Base-by-base conservation (phyloP, 179 eudicot species). In the Spergularia azorica region DNA sequence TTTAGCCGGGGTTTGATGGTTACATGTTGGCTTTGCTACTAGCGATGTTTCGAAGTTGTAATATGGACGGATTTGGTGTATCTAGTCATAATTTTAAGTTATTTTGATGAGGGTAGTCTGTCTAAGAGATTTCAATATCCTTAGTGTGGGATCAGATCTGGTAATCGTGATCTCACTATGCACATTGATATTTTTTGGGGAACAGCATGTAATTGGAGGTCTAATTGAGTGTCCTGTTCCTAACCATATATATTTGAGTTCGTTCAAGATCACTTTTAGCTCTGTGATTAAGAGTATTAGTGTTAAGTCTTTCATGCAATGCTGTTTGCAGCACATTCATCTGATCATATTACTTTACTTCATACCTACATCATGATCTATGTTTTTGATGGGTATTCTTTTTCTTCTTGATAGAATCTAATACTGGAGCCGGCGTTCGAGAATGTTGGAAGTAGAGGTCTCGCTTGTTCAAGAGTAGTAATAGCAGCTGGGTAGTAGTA, bases 351-450 rank as follows among this genome's bases (percentile, higher is more conserved):
- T 26, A 2, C 32, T 54, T 54, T 54, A 2, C 57, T 14, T 54
- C 16, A 10, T 54, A 14, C 32, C 46, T 26, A 41, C 11, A 21
- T 10, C 14, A 14, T 50, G 0, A 26, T n/a, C 38, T 67, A 16
- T 59, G 58, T 54, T 76, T 67, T 50, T 41, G 52, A 57, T 46
- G 73, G 48, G 6, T 15, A 9, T 21, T 1, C 54, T 68, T 58
- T 26, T 58, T 41, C 69, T 63, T 36, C 57, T 15, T 79, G 55
- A 62, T 88, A 88, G 93, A 71, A 78, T 72, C 62, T 88, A 81
- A 84, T 67, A 82, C 73, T 38, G 74, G 54, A 52, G 73, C 18
- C 61, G 78, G 75, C 65, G 81, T 18, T 36, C 78, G 57, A 73
- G 72, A 46, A 67, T 54, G 17, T 26, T 61, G 84, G 52, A 56